Base-by-base conservation (phyloP, 2,329 filamentous ascomycete species). In the Knufia petricola region DNA sequence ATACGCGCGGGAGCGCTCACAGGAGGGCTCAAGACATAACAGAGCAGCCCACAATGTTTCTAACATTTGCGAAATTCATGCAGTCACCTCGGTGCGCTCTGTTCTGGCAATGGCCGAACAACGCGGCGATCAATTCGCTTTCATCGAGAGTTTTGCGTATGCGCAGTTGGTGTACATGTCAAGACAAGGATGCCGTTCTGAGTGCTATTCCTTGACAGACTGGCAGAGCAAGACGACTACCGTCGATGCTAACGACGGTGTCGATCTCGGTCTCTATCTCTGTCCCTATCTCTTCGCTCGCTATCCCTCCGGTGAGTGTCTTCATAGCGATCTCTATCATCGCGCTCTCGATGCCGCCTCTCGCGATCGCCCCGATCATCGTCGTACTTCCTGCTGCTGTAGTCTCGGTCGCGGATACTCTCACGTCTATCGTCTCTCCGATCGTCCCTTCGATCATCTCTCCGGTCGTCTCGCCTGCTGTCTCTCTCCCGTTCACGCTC, bases 381-480 rank as follows among this genome's bases (percentile, higher is more conserved):
- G 17, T 39, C 9, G 9, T 17, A 21, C 17, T 39, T 39, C 17
- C 37, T 39, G 37, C 21, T 20, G 37, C 28, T 17, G 15, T 31
- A 31, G 41, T 32, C 21, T 32, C 57, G 53, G 19, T 58, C 58
- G 17, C 57, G 52, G 20, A 46, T 39, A 13, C 38, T 37, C 40
- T 58, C 51, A 34, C 50, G 53, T 26, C 62, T 62, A 15, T 50
- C 48, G 23, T 55, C 52, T 44, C 43, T 46, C 1, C 54, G 43
- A 19, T 51, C 50, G 12, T 55, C 50, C 2, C 52, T 48, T 42
- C 52, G 43, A 19, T 51, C 50, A 8, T 55, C 50, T 2, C 52
- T 48, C 39, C 52, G 21, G 23, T 50, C 50, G 15, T 55, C 52
- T 15, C 54, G 37, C 10, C 48, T 38, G 21, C 53, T 49, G 4